phyloP scores from a whole-genome alignment of 768 basidiomycete species.

The Amanita fuliginea region DNA sequence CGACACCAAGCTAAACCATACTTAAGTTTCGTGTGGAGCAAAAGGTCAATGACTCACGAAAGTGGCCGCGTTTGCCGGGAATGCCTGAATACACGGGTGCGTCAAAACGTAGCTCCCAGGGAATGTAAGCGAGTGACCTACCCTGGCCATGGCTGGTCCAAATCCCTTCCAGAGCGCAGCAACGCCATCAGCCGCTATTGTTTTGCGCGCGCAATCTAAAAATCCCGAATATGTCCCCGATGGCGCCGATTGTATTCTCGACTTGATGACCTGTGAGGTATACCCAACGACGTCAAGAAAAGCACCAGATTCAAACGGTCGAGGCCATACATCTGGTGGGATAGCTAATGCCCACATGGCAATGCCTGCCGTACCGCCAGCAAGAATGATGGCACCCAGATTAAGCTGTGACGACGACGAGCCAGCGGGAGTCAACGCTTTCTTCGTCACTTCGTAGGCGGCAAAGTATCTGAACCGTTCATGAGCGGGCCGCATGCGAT shows the following conservation, averaged over 20 bases:
- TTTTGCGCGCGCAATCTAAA: slow-evolving; percentile 86
- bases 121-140: slow-evolving; percentile 21
- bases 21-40: background rate
- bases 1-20: slow-evolving; percentile 70
- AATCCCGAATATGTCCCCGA: slow-evolving; percentile 94
- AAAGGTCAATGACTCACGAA: slow-evolving; percentile 48
- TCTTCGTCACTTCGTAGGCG: slow-evolving; percentile 92
- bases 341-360: slow-evolving; percentile 99
- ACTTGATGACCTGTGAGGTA: slow-evolving; percentile 74
- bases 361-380: slow-evolving; percentile 90
- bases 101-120: background rate
- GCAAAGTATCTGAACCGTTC: slow-evolving; percentile 72
- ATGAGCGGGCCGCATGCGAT: background rate
- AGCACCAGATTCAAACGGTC: slow-evolving; percentile 9
- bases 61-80: slow-evolving; percentile 94
- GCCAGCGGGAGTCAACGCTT: slow-evolving; percentile 69
- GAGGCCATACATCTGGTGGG: slow-evolving; percentile 73
- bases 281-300: background rate
- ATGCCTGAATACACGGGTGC: slow-evolving; percentile 45
- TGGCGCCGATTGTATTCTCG: slow-evolving; percentile 92
- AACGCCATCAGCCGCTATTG: slow-evolving; percentile 81
- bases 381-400: slow-evolving; percentile 76
- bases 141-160: slow-evolving; percentile 92
- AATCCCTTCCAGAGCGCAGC: slow-evolving; percentile 93
- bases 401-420: slow-evolving; percentile 74